Evolutionary conservation across 208 protist genomes (phyloP), one percentile per base, ranked within the genome.

Genomic region (Novymonas esmeraldas): DNA sequence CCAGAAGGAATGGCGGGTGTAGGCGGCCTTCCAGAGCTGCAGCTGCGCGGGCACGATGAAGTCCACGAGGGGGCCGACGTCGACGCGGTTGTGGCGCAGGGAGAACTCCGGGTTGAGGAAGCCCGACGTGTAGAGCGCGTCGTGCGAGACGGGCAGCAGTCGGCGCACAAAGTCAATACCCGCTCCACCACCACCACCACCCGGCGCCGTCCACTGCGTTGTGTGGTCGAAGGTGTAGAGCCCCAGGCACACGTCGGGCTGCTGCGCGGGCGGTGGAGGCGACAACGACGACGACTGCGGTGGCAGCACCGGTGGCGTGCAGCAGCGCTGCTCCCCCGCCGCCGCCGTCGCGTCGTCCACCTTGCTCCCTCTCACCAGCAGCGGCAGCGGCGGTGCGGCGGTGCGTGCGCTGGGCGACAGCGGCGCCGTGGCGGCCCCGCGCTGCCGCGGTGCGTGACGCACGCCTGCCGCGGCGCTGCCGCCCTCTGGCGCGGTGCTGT

Each of bases 81-180:
- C 1, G 3, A 70, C 18, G 34, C 73, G 55, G 62, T 89, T 89
- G 59, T 85, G 51, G 6, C 51, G 31, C 9, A 89, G 57, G 18
- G 76, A 85, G 50, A 89, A 89, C 20, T 85, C 52, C 4, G 78
- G 69, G 66, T 89, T 85, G 3, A 89, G 51, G 26, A 80, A 76
- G 49, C 79, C 79, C 22, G 79, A 85, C 50, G 49, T 57, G 54
- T 59, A 60, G 41, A 85, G 65, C 14, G 83, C 83, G 36, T 82
- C 79, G 55, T 68, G 29, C 2, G 83, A 84, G 33, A 89, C 42
- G 18, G 57, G 63, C 20, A 84, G 59, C 20, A 80, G 70, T 7
- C 79, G 83, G 18, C 44, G 44, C 16, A 24, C 22, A 31, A 80
- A 80, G 16, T 56, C 69, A 33, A 64, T 42, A 10, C 11, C 36